Evolutionary conservation across 768 basidiomycete species (phyloP).

Genomic region (Coprinopsis cinerea): DNA sequence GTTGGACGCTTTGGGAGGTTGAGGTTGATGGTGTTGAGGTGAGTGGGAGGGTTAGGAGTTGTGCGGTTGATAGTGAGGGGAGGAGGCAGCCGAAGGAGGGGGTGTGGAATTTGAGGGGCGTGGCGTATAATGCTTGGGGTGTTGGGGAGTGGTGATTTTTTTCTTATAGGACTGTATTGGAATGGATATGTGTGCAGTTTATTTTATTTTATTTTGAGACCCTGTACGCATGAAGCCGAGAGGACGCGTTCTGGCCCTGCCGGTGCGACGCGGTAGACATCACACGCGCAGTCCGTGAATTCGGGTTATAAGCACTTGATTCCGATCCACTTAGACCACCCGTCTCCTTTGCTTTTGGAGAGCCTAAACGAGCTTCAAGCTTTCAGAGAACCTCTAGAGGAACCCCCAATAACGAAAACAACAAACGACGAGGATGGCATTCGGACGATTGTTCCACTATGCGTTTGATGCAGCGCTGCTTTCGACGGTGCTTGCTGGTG

Average conservation of each 20-base stretch:
- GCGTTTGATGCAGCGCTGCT: constrained; percentile 79
- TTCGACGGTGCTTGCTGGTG: constrained; percentile 87
- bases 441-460: constrained; percentile 79
- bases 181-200: not conserved
- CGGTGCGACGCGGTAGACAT: not conserved
- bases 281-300: too few relatives aligned
- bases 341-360: not conserved
- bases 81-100: constrained; percentile 43
- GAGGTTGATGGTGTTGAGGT: constrained; percentile 26
- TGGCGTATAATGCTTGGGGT: constrained; percentile 53
- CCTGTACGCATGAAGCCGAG: not conserved
- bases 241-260: not conserved
- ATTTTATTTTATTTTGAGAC: not conserved
- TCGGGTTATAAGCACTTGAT: not conserved
- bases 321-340: not conserved
- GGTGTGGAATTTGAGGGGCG: constrained; percentile 64
- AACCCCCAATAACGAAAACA: too few relatives aligned
- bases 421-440: constrained; percentile 33
- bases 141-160: constrained; percentile 25
- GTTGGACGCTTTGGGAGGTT: constrained; percentile 69
- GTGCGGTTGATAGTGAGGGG: constrained; percentile 47
- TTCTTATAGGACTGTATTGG: not conserved
- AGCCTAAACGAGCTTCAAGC: too few relatives aligned
- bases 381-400: too few relatives aligned
- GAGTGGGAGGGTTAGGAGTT: constrained; percentile 37